Evolutionary conservation across 768 basidiomycete genomes (phyloP), one percentile per base, ranked within the genome.

Genomic region (Boletus rubescentipes): DNA sequence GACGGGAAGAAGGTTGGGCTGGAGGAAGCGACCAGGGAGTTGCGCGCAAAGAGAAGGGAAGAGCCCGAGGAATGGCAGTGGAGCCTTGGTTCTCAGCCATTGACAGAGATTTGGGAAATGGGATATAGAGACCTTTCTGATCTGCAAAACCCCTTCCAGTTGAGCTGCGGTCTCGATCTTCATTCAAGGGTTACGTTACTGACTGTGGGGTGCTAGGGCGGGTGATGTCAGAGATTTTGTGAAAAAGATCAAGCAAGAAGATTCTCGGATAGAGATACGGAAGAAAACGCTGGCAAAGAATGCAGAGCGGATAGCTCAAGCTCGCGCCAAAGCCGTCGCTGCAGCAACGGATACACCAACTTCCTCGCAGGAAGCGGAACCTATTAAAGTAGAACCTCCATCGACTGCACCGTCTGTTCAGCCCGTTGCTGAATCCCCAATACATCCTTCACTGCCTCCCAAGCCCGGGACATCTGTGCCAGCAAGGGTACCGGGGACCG

Each of bases 41-140:
- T 71, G 38, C 75, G 89, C 47, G 67, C 69, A 51, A 80, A 77
- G 61, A 78, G 87, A 79, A 75, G 79, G 51, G 75, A 81, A 60
- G 76, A 81, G 4, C 80, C 81, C 15, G 72, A 77, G 46, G 80
- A 84, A 21, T 91, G 87, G 85, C 67, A 77, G 43, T 84, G 85
- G 77, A 73, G 68, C 51, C 76, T 83, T 45, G 91, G 91, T 8
- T 86, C 85, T 39, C 81, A 81, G 53, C 75, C 87, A 1, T 70
- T 92, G 65, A 88, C 87, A 3, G 88, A 91, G 56, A 87, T 91
- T 29, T 93, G 91, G 91, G 81, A 84, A 52, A 83, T 88, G 84
- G 90, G 91, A 15, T 91, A 86, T 63, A 74, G 82, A 56, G 81
- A 82, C 45, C 63, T 89, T 50, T 49, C 61, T 10, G 86, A 91